phyloP scores from a whole-genome alignment of 2,329 filamentous ascomycete genomes.

The Bipolaris victoriae region DNA sequence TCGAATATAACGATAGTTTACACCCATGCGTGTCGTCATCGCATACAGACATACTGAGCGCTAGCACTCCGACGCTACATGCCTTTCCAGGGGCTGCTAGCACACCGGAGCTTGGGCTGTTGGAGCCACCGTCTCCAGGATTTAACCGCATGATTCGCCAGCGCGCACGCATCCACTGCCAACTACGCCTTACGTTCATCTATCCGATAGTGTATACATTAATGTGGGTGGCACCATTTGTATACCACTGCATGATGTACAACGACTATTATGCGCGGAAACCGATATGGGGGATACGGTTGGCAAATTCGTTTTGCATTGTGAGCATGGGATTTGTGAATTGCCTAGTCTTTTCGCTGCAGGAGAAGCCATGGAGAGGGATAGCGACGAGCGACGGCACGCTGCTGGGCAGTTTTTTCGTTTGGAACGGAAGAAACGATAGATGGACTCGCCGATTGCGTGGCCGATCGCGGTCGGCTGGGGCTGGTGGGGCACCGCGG shows the following conservation, averaged over 20 bases:
- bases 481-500: background rate
- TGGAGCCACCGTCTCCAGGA: slow-evolving; percentile 1
- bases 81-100: background rate
- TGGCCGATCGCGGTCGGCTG: background rate
- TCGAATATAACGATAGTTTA: background rate
- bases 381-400: slow-evolving; percentile 54
- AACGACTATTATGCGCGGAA: slow-evolving; percentile 57
- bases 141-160: slow-evolving; percentile 32
- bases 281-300: slow-evolving; percentile 63
- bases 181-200: slow-evolving; percentile 74
- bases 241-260: slow-evolving; percentile 67
- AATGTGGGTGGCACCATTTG: slow-evolving; percentile 75
- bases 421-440: background rate
- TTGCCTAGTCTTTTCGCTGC: slow-evolving; percentile 69
- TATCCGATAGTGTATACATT: slow-evolving; percentile 76
- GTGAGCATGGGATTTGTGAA: slow-evolving; percentile 72
- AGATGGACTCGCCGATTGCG: background rate
- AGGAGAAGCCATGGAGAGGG: slow-evolving; percentile 74
- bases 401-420: slow-evolving; percentile 48
- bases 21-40: background rate
- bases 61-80: background rate
- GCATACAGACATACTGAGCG: background rate
- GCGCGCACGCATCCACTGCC: slow-evolving; percentile 66
- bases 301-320: slow-evolving; percentile 64
- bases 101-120: background rate